A percentile compares a stretch with the other conserved stretches of the same genome.
Conservation (phyloP, 768 basidiomycete genomes). For the Kwoniella pini region DNA sequence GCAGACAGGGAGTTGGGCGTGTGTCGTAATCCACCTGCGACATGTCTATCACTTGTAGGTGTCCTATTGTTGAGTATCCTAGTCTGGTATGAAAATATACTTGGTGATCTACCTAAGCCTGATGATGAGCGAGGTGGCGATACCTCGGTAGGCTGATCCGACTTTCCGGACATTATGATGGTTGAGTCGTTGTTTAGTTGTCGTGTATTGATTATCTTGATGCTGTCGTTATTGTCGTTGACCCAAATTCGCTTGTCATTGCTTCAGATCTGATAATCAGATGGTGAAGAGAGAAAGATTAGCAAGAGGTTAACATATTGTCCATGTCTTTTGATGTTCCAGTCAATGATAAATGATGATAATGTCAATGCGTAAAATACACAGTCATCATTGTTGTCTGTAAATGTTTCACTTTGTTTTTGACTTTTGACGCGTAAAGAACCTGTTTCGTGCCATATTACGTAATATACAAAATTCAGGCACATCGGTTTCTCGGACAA, state of each 20-base stretch:
- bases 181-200: not conserved
- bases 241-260: not conserved
- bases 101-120: slow-evolving; percentile 31
- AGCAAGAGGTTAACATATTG: too few species aligned
- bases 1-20: slow-evolving; percentile 20
- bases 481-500: too few species aligned
- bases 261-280: not conserved
- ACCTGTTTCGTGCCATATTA: too few species aligned
- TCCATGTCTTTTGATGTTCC: not conserved
- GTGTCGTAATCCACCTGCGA: not conserved
- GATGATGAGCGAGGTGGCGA: slow-evolving; percentile 43
- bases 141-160: slow-evolving; percentile 17
- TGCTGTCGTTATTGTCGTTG: slow-evolving; percentile 8
- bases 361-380: too few species aligned
- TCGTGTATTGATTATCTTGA: slow-evolving; percentile 20
- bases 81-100: slow-evolving; percentile 47
- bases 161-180: slow-evolving; percentile 15
- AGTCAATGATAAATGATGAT: too few species aligned
- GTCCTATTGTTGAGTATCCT: slow-evolving; percentile 36
- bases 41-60: slow-evolving; percentile 14
- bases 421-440: too few species aligned
- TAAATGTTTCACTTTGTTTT: too few species aligned
- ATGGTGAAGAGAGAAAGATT: too few species aligned
- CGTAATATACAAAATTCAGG: too few species aligned
- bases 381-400: too few species aligned